Evolutionary conservation across 148 eudicot genomes (phyloP).

Genomic region (Linanthus parryae): DNA sequence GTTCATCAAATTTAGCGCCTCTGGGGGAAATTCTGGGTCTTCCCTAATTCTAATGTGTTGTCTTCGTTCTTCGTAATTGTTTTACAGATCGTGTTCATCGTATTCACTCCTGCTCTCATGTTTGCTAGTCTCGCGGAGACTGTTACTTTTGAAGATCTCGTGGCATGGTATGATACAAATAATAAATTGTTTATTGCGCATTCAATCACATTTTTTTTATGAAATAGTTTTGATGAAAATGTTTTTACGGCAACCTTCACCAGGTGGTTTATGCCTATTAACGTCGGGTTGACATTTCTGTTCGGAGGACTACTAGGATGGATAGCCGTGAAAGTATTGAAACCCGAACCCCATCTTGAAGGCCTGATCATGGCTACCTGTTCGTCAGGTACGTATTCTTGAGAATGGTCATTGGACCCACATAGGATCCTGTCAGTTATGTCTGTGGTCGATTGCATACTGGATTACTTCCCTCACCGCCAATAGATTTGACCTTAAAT

Average conservation of each 20-base stretch:
- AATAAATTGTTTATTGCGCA: no score
- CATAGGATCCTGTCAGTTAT: no score
- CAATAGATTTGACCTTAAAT: no score
- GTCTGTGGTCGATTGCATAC: no score
- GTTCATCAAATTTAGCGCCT: no score
- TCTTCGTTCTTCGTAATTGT: not conserved
- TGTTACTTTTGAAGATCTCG: conserved; percentile 71
- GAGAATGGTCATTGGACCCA: no score
- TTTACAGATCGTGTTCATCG: conserved; percentile 75
- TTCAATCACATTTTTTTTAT: no score
- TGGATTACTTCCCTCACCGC: no score
- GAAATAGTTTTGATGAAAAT: no score
- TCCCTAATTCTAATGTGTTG: not conserved
- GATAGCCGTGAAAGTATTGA: conserved; percentile 59
- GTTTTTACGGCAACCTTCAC: no score
- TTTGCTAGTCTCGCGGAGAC: conserved; percentile 80
- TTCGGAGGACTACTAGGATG: conserved; percentile 79
- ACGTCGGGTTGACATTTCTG: conserved; percentile 72
- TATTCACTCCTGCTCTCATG: conserved; percentile 70
- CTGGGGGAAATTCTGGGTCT: no score
- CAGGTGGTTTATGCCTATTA: conserved; percentile 96
- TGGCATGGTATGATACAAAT: conserved; percentile 81
- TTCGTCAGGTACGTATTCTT: conserved; percentile 69
- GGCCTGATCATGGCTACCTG: conserved; percentile 67
- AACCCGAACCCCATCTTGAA: conserved; percentile 59